Conservation (phyloP, 805 yeast species). For the Blastobotrys terrestris region DNA sequence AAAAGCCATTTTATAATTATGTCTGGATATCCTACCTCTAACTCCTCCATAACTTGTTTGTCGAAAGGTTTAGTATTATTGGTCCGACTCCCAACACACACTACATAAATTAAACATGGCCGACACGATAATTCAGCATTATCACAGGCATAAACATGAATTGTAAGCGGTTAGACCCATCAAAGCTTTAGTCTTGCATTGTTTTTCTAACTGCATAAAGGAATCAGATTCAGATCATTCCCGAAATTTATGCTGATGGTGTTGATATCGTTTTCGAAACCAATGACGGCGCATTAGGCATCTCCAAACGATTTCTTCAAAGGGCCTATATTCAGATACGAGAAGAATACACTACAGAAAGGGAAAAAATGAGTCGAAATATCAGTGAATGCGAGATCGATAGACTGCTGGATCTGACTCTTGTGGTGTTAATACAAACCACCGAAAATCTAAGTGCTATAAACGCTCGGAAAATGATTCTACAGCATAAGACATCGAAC, state of each 20-base stretch:
- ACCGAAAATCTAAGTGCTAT: constrained; percentile 27
- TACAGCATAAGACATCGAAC: constrained; percentile 6
- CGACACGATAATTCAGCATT: not conserved
- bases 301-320: constrained; percentile 15
- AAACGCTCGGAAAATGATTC: constrained; percentile 22
- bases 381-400: too few relatives aligned
- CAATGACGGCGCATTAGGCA: constrained; percentile 24
- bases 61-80: not conserved
- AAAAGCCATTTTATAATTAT: too few relatives aligned
- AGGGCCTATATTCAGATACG: constrained; percentile 14
- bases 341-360: not conserved
- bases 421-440: constrained; percentile 26
- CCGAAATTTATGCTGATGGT: not conserved
- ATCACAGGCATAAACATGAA: not conserved
- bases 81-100: not conserved
- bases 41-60: not conserved
- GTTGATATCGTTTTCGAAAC: constrained; percentile 9
- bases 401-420: constrained; percentile 8
- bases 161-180: not conserved
- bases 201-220: not conserved
- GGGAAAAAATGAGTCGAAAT: not conserved
- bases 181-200: too few relatives aligned
- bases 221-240: not conserved
- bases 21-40: not conserved
- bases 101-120: not conserved